These are phyloP conservation scores for Suhomyces atakaporum DNA, from an alignment of 1,139 yeast genomes.

Conservation along the genomic window DNA sequence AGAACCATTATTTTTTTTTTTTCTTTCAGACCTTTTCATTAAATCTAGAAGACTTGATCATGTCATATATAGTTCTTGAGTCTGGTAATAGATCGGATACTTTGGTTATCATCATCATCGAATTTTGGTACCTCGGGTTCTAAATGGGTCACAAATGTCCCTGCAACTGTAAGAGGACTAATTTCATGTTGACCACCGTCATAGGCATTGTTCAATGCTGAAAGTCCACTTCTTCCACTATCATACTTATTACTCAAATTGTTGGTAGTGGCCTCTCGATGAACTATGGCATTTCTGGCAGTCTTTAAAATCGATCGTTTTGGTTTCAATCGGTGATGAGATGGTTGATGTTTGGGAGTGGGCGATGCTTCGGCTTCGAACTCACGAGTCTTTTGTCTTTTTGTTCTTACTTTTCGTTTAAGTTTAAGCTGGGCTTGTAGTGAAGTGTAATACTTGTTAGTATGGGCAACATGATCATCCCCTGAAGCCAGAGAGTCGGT, in stretches of 20 bases:
- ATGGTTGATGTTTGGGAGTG: constrained; percentile 47
- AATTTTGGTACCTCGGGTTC: background rate
- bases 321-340: constrained; percentile 46
- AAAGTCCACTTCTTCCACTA: constrained; percentile 16
- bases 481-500: constrained; percentile 25
- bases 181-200: constrained; percentile 12
- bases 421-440: constrained; percentile 20
- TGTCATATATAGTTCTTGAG: constrained; percentile 13
- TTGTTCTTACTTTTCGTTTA: constrained; percentile 15
- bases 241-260: constrained; percentile 4
- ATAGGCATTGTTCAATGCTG: constrained; percentile 19
- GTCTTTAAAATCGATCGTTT: constrained; percentile 43
- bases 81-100: constrained; percentile 15
- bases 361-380: constrained; percentile 29
- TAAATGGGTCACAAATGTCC: constrained; percentile 13
- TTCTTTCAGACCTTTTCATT: too few species aligned
- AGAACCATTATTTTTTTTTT: too few species aligned
- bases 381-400: constrained; percentile 11
- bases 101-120: constrained; percentile 11
- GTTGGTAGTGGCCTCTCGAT: background rate
- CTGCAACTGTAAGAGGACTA: constrained; percentile 15
- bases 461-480: constrained; percentile 20
- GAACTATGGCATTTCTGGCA: background rate
- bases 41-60: too few species aligned
- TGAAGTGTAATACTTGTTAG: constrained; percentile 29